Conservation (phyloP, 306 rosid species). For the Styphnolobium japonicum region DNA sequence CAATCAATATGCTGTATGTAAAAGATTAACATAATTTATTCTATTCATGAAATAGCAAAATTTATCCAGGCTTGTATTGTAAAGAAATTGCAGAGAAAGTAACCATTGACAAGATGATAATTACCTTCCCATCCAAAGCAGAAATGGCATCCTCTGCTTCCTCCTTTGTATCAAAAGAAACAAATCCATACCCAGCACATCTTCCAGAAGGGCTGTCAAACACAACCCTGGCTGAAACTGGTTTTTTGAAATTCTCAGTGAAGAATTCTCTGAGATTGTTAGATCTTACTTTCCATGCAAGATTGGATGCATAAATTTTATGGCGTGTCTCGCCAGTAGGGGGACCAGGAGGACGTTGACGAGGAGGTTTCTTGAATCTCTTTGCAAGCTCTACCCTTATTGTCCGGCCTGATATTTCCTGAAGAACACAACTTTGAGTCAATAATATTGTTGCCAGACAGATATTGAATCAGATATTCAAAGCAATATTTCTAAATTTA, state of each 20-base stretch:
- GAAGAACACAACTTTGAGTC: slow-evolving; percentile 29
- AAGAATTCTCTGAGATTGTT: slow-evolving; percentile 67
- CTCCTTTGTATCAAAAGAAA: slow-evolving; percentile 68
- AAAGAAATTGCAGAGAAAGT: slow-evolving; percentile 12
- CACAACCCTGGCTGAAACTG: slow-evolving; percentile 82
- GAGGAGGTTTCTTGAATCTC: slow-evolving; percentile 70
- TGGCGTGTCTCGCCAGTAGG: slow-evolving; percentile 55
- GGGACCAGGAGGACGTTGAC: slow-evolving; percentile 47
- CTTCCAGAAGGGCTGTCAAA: slow-evolving; percentile 62
- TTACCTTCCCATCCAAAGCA: slow-evolving; percentile 79
- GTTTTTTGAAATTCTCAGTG: slow-evolving; percentile 62
- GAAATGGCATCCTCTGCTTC: slow-evolving; percentile 82
- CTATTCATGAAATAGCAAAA: not conserved
- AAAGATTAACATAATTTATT: not conserved
- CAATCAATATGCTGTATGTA: not conserved
- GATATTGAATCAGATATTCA: slow-evolving; percentile 15
- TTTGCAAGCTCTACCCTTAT: slow-evolving; percentile 71
- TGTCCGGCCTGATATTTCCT: slow-evolving; percentile 73
- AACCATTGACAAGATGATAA: no score
- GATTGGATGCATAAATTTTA: slow-evolving; percentile 70
- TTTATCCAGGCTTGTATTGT: not conserved
- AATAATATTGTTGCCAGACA: not conserved
- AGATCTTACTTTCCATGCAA: slow-evolving; percentile 82
- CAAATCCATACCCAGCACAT: slow-evolving; percentile 82
- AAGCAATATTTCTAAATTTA: slow-evolving; percentile 12